These are phyloP conservation scores for Trichoderma reesei DNA, from an alignment of 495 filamentous ascomycete species.

Conservation along the genomic window DNA sequence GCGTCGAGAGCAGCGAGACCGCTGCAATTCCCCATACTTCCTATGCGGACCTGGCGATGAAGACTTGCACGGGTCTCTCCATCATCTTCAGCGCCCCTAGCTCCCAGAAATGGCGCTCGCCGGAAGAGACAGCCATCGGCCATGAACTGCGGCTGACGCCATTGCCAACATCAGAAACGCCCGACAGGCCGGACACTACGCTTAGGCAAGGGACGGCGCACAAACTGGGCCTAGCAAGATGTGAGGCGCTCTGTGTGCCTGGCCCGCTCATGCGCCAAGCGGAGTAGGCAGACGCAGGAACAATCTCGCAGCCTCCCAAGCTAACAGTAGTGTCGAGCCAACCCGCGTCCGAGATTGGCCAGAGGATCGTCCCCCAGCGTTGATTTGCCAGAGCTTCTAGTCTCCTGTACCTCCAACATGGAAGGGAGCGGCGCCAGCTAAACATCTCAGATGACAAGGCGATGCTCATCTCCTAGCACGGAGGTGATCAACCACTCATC, in stretches of 20 bases:
- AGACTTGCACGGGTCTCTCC: not conserved
- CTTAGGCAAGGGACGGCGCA: not conserved
- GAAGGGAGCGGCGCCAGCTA: not conserved
- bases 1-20: not conserved
- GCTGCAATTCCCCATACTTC: no score
- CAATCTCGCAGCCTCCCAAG: not conserved
- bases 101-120: no score
- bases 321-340: not conserved
- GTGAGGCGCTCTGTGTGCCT: not conserved
- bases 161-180: slow-evolving; percentile 4
- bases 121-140: not conserved
- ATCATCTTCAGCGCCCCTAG: no score
- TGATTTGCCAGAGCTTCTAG: not conserved
- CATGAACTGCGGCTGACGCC: not conserved
- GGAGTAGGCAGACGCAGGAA: slow-evolving; percentile 5
- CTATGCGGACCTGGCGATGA: not conserved
- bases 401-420: not conserved
- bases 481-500: slow-evolving; percentile 2
- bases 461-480: slow-evolving; percentile 1
- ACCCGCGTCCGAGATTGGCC: not conserved
- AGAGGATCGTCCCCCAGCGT: not conserved
- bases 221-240: not conserved
- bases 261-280: slow-evolving; percentile 1
- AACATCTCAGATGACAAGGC: slow-evolving; percentile 1
- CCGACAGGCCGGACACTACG: not conserved